Base-by-base conservation (phyloP, 1,284 basidiomycete genomes). In the Cutaneotrichosporon cavernicola region DNA sequence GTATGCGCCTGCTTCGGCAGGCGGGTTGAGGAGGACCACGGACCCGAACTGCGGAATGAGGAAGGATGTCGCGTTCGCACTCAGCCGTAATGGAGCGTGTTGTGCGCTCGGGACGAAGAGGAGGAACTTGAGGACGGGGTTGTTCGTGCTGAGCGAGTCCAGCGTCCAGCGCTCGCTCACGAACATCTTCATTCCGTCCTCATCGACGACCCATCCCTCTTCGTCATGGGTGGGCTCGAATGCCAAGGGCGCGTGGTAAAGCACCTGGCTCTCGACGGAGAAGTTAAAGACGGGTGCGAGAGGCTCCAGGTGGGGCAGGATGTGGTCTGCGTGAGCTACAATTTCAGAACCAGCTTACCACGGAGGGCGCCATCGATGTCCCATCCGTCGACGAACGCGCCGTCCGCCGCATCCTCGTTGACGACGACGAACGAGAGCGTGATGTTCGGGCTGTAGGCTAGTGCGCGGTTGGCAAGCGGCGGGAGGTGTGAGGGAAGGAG, bases 41-140 rank as follows among this genome's bases (percentile, higher is more conserved):
- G 92, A 90, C 49, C 97, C 96, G 89, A 92, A 97, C 80, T 98
- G 96, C 0, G 97, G 96, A 1, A 97, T 84, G 30, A 97, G 85
- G 83, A 98, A 99, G 4, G 76, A 70, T 22, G 71, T 68, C 1
- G 76, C 67, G 51, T 73, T 75, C 75, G 65, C 68, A 64, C 88
- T 82, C 2, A 91, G 81, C 21, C 82, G 80, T 63, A 99, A 79
- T 1, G 96, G 93, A 22, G 87, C 82, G 66, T 88, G 87, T 8
- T 73, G 72, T 1, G 83, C 76, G 0, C 90, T 89, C 0, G 97
- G 96, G 1, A 97, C 83, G 77, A 94, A 99, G 2, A 97, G 81
- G 56, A 99, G 81, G 74, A 99, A 96, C 76, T 97, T 91, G 1
- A 99, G 81, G 0, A 97, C 92, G 5, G 92, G 92, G 70, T 97